Evolutionary conservation across 768 basidiomycete genomes (phyloP), one percentile per base, ranked within the genome.

Genomic region (Amanita muscaria): DNA sequence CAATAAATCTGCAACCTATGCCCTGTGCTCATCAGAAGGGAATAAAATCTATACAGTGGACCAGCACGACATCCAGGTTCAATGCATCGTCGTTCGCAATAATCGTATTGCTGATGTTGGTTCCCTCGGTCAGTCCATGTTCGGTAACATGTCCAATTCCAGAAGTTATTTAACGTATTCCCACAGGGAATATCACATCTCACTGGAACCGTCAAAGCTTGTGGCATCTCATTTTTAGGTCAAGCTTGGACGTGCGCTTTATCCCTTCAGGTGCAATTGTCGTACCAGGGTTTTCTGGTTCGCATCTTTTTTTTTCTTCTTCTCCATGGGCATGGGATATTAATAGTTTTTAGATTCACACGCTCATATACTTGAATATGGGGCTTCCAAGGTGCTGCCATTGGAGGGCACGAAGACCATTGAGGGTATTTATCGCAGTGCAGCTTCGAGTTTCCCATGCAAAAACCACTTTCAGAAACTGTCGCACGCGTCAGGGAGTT

Each of bases 331-430:
- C n/a, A n/a, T n/a, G n/a, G n/a, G n/a, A 29, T 42, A 27, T 34
- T 25, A 21, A 30, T 48, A 15, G 23, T 27, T 34, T 3, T 31
- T 36, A 84, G 87, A 89, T 62, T 83, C 86, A 3, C 87, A 89
- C 62, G 80, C 69, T 0, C 87, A 90, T 54, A 75, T 85, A 25
- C 66, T 90, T 2, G 83, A 86, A 59, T 87, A 88, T 55, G 88
- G 88, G 10, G 79, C 79, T 16, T 73, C 70, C 23, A 69, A 71
- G 36, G 68, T 77, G 46, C 69, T 88, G 32, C 73, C 80, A 37
- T 66, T 91, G 4, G 79, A 77, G 57, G 77, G 78, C 31, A 74
- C 79, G 2, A 66, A 64, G 33, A 77, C 74, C 3, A 66, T 80
- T 18, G 58, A 70, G 69, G 85, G 83, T 76, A 43, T 46, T 50